Conservation (phyloP, 345 rosid species). For the Eutrema heterophyllum region DNA sequence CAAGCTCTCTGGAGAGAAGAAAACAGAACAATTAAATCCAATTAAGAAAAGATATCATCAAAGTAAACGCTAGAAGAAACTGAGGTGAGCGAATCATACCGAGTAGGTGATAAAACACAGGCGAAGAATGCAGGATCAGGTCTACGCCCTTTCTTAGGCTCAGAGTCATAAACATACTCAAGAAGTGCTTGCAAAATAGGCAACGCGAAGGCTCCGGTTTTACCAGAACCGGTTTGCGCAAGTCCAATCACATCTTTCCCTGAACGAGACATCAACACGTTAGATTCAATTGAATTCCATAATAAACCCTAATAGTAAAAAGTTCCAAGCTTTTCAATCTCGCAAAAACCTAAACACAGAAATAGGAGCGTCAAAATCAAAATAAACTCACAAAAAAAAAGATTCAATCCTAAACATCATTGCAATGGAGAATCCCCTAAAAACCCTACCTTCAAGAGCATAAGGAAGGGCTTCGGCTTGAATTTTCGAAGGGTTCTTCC, state of each 20-base stretch:
- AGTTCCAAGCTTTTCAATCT: not conserved
- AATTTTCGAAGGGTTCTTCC: constrained; percentile 76
- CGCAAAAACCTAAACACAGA: not conserved
- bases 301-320: not conserved
- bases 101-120: constrained; percentile 86
- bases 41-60: not conserved
- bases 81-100: constrained; percentile 33
- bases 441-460: constrained; percentile 57
- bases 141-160: constrained; percentile 43
- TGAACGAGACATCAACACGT: constrained; percentile 21
- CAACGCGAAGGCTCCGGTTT: constrained; percentile 93
- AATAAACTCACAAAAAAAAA: not conserved
- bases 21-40: not conserved
- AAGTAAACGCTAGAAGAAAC: constrained; percentile 5
- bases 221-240: constrained; percentile 94
- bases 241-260: constrained; percentile 93
- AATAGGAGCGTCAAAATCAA: not conserved
- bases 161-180: constrained; percentile 38
- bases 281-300: not conserved
- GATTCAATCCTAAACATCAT: not conserved
- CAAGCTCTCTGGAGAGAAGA: constrained; percentile 64
- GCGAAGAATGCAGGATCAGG: constrained; percentile 79
- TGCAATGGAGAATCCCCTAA: not conserved
- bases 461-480: constrained; percentile 83
- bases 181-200: constrained; percentile 83